Evolutionary conservation across 2,329 filamentous ascomycete species (phyloP).

Genomic region (Beauveria sp.): DNA sequence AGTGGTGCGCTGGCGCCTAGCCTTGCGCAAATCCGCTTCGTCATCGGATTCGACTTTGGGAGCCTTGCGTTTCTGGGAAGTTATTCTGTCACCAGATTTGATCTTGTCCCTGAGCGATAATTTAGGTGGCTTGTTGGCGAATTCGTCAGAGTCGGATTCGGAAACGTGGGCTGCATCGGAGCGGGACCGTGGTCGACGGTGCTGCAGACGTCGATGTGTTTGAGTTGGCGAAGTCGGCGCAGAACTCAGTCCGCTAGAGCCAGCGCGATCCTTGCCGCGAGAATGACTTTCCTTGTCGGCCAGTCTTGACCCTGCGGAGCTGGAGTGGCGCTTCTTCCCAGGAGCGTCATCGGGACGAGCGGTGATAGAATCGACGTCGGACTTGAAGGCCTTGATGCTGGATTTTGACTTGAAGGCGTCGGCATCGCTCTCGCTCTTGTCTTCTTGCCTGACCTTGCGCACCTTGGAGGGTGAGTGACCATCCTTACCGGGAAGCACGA

Average conservation of each 20-base stretch:
- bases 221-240: constrained; percentile 48
- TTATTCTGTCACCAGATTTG: constrained; percentile 38
- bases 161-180: constrained; percentile 35
- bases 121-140: constrained; percentile 35
- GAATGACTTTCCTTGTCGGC: constrained; percentile 31
- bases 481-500: constrained; percentile 59
- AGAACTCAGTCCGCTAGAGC: constrained; percentile 50
- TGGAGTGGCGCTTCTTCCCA: constrained; percentile 44
- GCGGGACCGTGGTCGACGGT: constrained; percentile 25
- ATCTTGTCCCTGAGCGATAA: constrained; percentile 34
- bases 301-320: constrained; percentile 18
- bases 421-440: constrained; percentile 50
- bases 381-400: constrained; percentile 25
- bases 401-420: constrained; percentile 25
- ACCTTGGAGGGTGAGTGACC: constrained; percentile 56
- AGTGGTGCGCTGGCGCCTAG: constrained; percentile 44
- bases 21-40: constrained; percentile 46
- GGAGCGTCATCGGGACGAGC: constrained; percentile 8
- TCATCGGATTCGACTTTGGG: constrained; percentile 50
- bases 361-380: constrained; percentile 28
- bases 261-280: constrained; percentile 36
- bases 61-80: constrained; percentile 46
- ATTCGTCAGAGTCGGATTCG: constrained; percentile 49
- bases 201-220: constrained; percentile 26
- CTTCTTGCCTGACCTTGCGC: constrained; percentile 58